Conservation (phyloP, 306 rosid species). For the Dryas octopetala region DNA sequence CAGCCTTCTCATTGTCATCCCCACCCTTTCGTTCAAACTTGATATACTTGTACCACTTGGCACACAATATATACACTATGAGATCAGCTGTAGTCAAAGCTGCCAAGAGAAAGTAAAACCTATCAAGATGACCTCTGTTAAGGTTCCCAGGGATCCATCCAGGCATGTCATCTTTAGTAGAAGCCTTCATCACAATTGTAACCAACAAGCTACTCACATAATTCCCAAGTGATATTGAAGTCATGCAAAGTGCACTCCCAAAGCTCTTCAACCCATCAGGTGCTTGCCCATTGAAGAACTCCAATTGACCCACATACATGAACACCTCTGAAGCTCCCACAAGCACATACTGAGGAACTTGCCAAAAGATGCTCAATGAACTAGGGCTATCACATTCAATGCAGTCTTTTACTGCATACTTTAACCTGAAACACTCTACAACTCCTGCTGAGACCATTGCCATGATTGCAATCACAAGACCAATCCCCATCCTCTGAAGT, state of each 20-base stretch:
- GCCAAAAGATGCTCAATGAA: constrained; percentile 70
- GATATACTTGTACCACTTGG: constrained; percentile 68
- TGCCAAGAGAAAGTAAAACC: constrained; percentile 71
- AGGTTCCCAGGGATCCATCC: constrained; percentile 86
- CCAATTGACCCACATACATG: constrained; percentile 80
- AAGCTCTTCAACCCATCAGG: constrained; percentile 84
- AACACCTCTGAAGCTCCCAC: constrained; percentile 83
- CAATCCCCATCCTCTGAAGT: constrained; percentile 86
- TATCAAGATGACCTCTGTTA: constrained; percentile 65
- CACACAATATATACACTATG: constrained; percentile 46
- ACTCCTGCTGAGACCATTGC: constrained; percentile 72
- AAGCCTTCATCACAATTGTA: constrained; percentile 66
- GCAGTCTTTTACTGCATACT: constrained; percentile 34
- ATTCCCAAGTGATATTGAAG: constrained; percentile 79
- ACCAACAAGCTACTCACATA: constrained; percentile 71
- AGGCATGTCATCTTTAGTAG: constrained; percentile 47
- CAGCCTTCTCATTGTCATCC: constrained; percentile 13
- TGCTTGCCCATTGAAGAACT: constrained; percentile 74
- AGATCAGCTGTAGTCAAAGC: constrained; percentile 61
- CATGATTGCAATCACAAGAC: constrained; percentile 59
- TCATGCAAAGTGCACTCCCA: constrained; percentile 83
- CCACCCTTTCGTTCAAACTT: constrained; percentile 51
- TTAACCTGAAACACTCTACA: constrained; percentile 55
- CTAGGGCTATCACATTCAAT: constrained; percentile 42
- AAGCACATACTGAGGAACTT: constrained; percentile 64